phyloP scores from a whole-genome alignment of 1,284 basidiomycete genomes.

The Ceratorhiza oryzae-sativae region DNA sequence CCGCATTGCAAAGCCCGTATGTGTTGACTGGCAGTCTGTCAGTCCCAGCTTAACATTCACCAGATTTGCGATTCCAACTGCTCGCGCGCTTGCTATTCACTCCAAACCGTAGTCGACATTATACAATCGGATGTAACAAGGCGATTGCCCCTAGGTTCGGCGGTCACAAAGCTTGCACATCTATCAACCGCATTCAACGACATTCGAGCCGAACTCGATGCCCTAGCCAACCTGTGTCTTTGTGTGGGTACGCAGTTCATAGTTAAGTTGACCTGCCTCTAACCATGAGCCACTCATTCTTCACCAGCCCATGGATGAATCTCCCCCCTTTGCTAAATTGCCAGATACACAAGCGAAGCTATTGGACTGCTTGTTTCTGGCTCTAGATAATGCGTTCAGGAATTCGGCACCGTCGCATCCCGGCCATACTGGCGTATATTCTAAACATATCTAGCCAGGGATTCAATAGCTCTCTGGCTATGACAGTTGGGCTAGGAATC shows the following conservation, averaged over 20 bases:
- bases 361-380: constrained; percentile 35
- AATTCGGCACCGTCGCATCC: constrained; percentile 22
- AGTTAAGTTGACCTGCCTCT: no score
- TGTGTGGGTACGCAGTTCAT: constrained; percentile 29
- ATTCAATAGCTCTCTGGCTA: constrained; percentile 20
- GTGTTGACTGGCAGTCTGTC: background rate
- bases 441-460: constrained; percentile 15
- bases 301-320: constrained; percentile 26
- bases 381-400: constrained; percentile 9
- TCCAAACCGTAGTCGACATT: constrained; percentile 17
- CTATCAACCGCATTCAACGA: constrained; percentile 23
- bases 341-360: constrained; percentile 27
- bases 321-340: constrained; percentile 38
- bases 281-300: background rate
- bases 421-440: constrained; percentile 20
- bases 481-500: background rate
- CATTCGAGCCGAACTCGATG: constrained; percentile 25
- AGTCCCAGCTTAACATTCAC: background rate
- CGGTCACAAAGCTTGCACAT: background rate
- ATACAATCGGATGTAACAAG: constrained; percentile 30
- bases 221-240: constrained; percentile 39
- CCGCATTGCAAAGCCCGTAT: constrained; percentile 35
- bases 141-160: background rate
- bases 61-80: constrained; percentile 11
- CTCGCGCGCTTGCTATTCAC: constrained; percentile 40